A percentile compares a stretch with the other conserved stretches of the same genome.
phyloP scores from a whole-genome alignment of 2,329 filamentous ascomycete genomes.

The Colletotrichum orbiculare region DNA sequence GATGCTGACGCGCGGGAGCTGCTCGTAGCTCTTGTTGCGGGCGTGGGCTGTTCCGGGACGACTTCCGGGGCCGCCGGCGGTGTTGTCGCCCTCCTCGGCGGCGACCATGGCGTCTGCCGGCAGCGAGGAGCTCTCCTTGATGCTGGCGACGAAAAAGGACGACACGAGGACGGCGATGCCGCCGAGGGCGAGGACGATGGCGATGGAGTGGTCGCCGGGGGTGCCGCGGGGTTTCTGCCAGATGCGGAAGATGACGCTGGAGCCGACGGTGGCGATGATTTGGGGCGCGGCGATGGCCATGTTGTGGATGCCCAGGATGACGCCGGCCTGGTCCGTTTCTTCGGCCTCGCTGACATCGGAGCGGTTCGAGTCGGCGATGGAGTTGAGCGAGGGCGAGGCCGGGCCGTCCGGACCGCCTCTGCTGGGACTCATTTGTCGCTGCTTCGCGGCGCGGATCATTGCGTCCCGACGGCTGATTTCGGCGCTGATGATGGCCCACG shows the following conservation, averaged over 20 bases:
- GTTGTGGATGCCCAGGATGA: slow-evolving; percentile 95
- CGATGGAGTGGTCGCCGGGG: slow-evolving; percentile 87
- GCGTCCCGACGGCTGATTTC: slow-evolving; percentile 89
- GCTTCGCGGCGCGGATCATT: slow-evolving; percentile 53
- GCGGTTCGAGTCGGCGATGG: slow-evolving; percentile 28
- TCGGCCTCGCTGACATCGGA: slow-evolving; percentile 57
- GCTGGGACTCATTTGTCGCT: slow-evolving; percentile 39
- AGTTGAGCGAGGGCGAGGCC: slow-evolving; percentile 27
- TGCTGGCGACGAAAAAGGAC: slow-evolving; percentile 75
- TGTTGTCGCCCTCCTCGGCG: slow-evolving; percentile 55
- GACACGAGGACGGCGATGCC: slow-evolving; percentile 82
- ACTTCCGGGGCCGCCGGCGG: slow-evolving; percentile 32
- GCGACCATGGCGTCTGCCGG: slow-evolving; percentile 52
- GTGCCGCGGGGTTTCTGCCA: slow-evolving; percentile 89
- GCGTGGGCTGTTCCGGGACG: slow-evolving; percentile 46
- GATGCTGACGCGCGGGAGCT: slow-evolving; percentile 54
- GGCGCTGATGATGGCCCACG: slow-evolving; percentile 92
- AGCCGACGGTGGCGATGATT: slow-evolving; percentile 87
- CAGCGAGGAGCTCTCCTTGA: slow-evolving; percentile 68
- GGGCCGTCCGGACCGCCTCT: slow-evolving; percentile 21
- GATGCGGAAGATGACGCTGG: slow-evolving; percentile 84
- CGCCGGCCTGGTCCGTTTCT: slow-evolving; percentile 81
- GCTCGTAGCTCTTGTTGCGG: slow-evolving; percentile 55
- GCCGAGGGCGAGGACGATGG: slow-evolving; percentile 86
- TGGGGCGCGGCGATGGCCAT: slow-evolving; percentile 93